Percentiles rank a stretch among this genome's conserved stretches.
Conservation (phyloP, 306 rosid genomes). For the Quercus robur region DNA sequence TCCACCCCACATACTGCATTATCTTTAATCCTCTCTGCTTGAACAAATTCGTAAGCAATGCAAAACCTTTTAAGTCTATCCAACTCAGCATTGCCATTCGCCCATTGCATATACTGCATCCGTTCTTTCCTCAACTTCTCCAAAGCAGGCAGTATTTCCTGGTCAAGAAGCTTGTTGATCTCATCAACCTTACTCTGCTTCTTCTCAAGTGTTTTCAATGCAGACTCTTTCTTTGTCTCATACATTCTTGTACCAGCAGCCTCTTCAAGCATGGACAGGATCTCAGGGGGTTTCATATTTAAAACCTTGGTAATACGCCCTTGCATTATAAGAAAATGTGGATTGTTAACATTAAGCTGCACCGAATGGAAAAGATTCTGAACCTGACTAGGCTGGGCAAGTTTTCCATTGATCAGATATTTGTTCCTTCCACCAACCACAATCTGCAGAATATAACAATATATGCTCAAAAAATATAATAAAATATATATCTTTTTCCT, state of each 20-base stretch:
- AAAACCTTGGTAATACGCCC: constrained; percentile 98
- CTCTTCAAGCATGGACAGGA: constrained; percentile 96
- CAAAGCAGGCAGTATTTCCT: constrained; percentile 92
- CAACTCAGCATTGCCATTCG: constrained; percentile 91
- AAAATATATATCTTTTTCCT: background rate
- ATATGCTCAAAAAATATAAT: background rate
- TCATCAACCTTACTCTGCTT: constrained; percentile 97
- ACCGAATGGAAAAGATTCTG: constrained; percentile 97
- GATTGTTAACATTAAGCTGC: constrained; percentile 96
- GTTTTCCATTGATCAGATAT: constrained; percentile 88
- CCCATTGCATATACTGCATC: constrained; percentile 96
- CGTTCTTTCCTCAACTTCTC: constrained; percentile 95
- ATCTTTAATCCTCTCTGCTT: constrained; percentile 73
- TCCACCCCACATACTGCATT: constrained; percentile 71
- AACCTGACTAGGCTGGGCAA: constrained; percentile 97
- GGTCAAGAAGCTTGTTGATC: constrained; percentile 94
- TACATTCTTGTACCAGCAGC: constrained; percentile 99
- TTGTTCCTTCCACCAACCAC: constrained; percentile 98
- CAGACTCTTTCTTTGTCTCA: constrained; percentile 93
- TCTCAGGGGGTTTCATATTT: constrained; percentile 96
- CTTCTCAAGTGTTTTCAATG: constrained; percentile 97
- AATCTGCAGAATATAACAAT: constrained; percentile 54
- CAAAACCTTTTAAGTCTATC: constrained; percentile 88
- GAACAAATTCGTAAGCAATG: constrained; percentile 75
- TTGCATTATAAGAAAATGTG: constrained; percentile 98